Evolutionary conservation across 306 rosid species (phyloP), one percentile per base, ranked within the genome.

Genomic region (Vigna hirtella): DNA sequence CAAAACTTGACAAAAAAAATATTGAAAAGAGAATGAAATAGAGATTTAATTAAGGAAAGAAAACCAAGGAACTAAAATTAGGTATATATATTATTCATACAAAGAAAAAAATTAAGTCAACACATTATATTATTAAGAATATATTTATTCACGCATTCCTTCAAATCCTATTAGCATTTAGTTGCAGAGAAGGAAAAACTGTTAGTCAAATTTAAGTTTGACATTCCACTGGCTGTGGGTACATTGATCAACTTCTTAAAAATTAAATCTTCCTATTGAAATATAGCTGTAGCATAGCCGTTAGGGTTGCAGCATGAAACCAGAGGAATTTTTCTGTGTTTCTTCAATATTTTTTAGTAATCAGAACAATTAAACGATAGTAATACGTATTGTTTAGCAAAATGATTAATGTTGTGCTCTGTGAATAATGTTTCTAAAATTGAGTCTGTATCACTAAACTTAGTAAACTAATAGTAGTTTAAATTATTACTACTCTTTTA

Each of bases 181-280:
- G 16, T 34, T 16, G 14, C 47, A 22, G 22, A 63, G 14, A 63
- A 20, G 12, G 24, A 63, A 63, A 63, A n/a, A 8, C 26, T 63
- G 13, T n/a, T n/a, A 4, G 69, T 32, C 45, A 62, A 14, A 32
- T 32, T 30, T 32, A 62, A 16, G 22, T 63, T 63, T 34, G 48
- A 16, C 7, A 36, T 36, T 32, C 15, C 28, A 34, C n/a, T 34
- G 26, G 69, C 4, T 7, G 48, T 63, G 69, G 69, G 48, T 63
- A 63, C 40, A 63, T 47, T 63, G 15, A 62, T 32, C 13, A 34
- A 14, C 15, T 63, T 62, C 43, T 61, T 61, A 30, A 63, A 63
- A 34, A 16, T 47, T 36, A 63, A 32, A 34, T 34, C 48, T 34
- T 48, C 36, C 9, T 36, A 63, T 65, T 38, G 30, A 65, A 40